A percentile compares a stretch with the other conserved stretches of the same genome.
phyloP scores from a whole-genome alignment of 495 filamentous ascomycete genomes.

The Talaromyces borbonicus region DNA sequence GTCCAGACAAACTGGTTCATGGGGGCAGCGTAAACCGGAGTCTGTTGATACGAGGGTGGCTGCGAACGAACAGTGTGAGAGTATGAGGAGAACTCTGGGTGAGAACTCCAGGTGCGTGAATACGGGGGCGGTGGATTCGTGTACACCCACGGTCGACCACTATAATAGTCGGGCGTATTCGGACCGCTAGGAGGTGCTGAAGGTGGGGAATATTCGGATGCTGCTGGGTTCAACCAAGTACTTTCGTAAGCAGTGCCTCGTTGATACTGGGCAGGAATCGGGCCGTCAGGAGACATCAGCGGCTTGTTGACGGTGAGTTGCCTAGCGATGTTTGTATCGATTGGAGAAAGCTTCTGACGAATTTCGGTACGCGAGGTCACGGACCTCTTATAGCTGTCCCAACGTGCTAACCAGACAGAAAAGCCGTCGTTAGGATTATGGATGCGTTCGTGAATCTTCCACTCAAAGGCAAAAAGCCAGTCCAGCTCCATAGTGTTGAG shows the following conservation, averaged over 20 bases:
- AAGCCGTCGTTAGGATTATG: slow-evolving; percentile 71
- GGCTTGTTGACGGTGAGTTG: slow-evolving; percentile 35
- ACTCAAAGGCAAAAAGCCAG: slow-evolving; percentile 79
- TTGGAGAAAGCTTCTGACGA: slow-evolving; percentile 52
- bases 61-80: slow-evolving; percentile 31
- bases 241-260: slow-evolving; percentile 37
- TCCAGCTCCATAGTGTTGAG: slow-evolving; percentile 86
- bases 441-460: slow-evolving; percentile 82
- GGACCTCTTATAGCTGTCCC: slow-evolving; percentile 67
- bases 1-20: slow-evolving; percentile 52
- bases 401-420: slow-evolving; percentile 69
- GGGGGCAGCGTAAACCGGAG: slow-evolving; percentile 41
- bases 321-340: slow-evolving; percentile 56
- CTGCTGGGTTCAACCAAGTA: slow-evolving; percentile 42
- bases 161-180: slow-evolving; percentile 49
- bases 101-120: slow-evolving; percentile 20
- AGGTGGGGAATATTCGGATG: slow-evolving; percentile 55
- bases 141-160: slow-evolving; percentile 46
- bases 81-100: slow-evolving; percentile 39
- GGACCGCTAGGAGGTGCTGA: slow-evolving; percentile 60
- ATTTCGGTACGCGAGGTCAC: slow-evolving; percentile 46
- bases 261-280: slow-evolving; percentile 43
- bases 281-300: slow-evolving; percentile 39
- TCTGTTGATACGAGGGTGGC: slow-evolving; percentile 42
- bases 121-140: slow-evolving; percentile 41